These are phyloP conservation scores for Epichloe uncinata DNA, from an alignment of 2,329 filamentous ascomycete species.

Conservation along the genomic window DNA sequence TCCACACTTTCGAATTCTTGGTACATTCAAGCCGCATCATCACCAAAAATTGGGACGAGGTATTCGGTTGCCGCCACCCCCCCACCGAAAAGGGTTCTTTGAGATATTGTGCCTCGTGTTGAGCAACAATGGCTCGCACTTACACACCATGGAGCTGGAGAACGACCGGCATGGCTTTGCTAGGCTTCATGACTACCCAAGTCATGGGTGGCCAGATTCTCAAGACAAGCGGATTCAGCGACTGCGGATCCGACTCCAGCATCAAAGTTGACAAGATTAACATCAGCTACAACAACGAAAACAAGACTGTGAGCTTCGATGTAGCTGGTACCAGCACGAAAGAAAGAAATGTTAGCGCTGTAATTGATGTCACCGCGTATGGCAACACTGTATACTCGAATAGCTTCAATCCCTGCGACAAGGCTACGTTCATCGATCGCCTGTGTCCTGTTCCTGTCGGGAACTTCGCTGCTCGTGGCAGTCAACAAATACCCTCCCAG, in stretches of 20 bases:
- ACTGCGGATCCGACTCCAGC: conserved; percentile 42
- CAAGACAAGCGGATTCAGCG: conserved; percentile 65
- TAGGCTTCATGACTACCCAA: conserved; percentile 24
- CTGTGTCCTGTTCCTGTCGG: conserved; percentile 78
- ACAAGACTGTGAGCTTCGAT: conserved; percentile 65
- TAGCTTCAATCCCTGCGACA: conserved; percentile 70
- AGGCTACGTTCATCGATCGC: conserved; percentile 49
- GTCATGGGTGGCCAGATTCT: conserved; percentile 59
- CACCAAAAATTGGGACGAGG: no score
- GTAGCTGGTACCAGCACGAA: conserved; percentile 62
- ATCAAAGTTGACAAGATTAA: conserved; percentile 62
- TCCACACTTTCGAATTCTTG: no score
- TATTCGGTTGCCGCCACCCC: no score
- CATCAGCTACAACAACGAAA: conserved; percentile 65
- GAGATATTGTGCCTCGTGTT: conserved; percentile 1
- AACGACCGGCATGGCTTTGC: conserved; percentile 19
- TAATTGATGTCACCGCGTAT: conserved; percentile 68
- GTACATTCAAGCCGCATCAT: no score
- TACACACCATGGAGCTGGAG: conserved; percentile 15
- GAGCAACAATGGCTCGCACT: conserved; percentile 20
- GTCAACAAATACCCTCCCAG: conserved; percentile 55
- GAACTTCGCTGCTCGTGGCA: conserved; percentile 58
- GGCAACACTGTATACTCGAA: conserved; percentile 69
- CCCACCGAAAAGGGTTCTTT: no score
- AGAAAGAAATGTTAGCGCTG: conserved; percentile 68